Conservation (phyloP, 2,329 filamentous ascomycete species). For the Cercospora sp. region DNA sequence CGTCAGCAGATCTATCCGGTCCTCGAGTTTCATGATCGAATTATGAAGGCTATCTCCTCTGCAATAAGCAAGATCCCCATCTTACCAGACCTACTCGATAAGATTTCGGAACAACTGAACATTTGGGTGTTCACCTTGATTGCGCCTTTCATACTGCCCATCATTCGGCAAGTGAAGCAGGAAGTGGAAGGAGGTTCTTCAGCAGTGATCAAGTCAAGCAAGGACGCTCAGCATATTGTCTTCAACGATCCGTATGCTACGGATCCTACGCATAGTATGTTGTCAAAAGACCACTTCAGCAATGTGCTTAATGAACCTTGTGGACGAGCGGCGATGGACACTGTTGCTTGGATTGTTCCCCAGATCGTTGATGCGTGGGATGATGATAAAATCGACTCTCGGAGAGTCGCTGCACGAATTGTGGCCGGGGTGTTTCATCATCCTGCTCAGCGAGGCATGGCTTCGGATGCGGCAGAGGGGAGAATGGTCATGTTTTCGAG, state of each 20-base stretch:
- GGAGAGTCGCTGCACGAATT: constrained; percentile 71
- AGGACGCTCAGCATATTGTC: constrained; percentile 80
- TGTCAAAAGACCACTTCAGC: constrained; percentile 93
- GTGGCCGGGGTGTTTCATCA: constrained; percentile 83
- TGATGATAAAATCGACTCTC: constrained; percentile 67
- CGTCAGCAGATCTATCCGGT: constrained; percentile 82
- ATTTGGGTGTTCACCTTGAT: constrained; percentile 90
- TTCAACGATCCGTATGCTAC: constrained; percentile 74
- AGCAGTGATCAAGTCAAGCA: constrained; percentile 82
- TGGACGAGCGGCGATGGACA: constrained; percentile 74
- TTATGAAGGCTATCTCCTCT: constrained; percentile 75
- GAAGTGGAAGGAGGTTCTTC: constrained; percentile 83
- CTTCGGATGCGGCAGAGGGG: constrained; percentile 66
- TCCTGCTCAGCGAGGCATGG: constrained; percentile 51
- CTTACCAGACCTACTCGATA: constrained; percentile 78
- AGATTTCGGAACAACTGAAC: constrained; percentile 82
- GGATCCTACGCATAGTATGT: constrained; percentile 91
- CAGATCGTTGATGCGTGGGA: constrained; percentile 89
- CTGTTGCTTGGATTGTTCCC: constrained; percentile 79
- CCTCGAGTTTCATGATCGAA: constrained; percentile 85
- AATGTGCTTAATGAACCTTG: constrained; percentile 87
- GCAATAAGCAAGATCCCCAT: constrained; percentile 84
- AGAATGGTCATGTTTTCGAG: constrained; percentile 73
- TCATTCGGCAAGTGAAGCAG: constrained; percentile 81
- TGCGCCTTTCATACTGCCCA: constrained; percentile 81